Evolutionary conservation across 1,284 basidiomycete species (phyloP), one percentile per base, ranked within the genome.

Genomic region (Trametes sp.): DNA sequence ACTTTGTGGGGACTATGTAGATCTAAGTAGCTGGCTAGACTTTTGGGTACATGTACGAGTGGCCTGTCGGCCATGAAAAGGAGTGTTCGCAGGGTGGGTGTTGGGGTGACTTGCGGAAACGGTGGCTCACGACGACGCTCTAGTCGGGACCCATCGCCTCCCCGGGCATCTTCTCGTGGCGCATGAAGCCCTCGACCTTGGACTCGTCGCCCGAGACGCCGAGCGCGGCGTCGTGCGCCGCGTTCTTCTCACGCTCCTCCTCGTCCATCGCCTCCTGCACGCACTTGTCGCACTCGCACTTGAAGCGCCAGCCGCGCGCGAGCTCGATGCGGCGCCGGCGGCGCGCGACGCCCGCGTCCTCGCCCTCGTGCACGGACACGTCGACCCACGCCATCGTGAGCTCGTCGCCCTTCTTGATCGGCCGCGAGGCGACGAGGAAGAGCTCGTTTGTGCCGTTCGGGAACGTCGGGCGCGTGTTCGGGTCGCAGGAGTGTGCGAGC

Each of bases 261-360:
- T 75, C 75, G 28, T 71, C 70, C 11, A 64, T 55, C 46, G 57
- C 80, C 73, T 94, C 92, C 57, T 78, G 77, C 46, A 76, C 68
- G 73, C 92, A 94, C 49, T 84, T 82, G 55, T 80, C 73, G 73
- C 92, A 94, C 54, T 79, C 75, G 72, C 92, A 94, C 26, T 88
- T 85, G 72, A 94, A 92, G 64, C 83, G 81, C 92, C 92, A 94
- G 38, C 92, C 92, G 46, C 87, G 81, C n/a, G 85, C 89, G 42
- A 94, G 82, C 75, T 92, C 90, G 68, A 82, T 79, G 28, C 92
- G 84, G 63, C 92, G 80, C 54, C 89, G 82, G 51, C 84, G 80
- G 55, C 88, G 81, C 54, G 87, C 85, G 31, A 88, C 85, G 6
- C 77, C 73, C 9, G 72, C 62, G 28, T 80, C 79, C 74, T 92